Evolutionary conservation across 345 rosid genomes (phyloP).

Genomic region (Hypericum androsaemum): DNA sequence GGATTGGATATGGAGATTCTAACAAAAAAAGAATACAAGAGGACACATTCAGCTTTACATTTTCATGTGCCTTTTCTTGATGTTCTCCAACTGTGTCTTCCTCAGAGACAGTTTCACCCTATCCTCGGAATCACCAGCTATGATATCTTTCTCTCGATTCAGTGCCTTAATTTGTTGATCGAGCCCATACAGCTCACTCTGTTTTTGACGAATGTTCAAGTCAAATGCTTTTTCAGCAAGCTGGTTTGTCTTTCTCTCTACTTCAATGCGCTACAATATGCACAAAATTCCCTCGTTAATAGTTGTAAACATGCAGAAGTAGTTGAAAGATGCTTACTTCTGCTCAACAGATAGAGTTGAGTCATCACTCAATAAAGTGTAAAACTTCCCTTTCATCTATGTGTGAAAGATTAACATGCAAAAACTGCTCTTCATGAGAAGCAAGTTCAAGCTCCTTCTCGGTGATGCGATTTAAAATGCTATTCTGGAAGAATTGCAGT

Average conservation of each 20-base stretch:
- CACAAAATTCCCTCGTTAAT: background rate
- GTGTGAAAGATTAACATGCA: slow-evolving; percentile 57
- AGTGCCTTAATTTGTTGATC: slow-evolving; percentile 68
- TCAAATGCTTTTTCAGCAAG: slow-evolving; percentile 60
- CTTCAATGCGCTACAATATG: slow-evolving; percentile 52
- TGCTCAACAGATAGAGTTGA: slow-evolving; percentile 11
- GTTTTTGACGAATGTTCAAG: slow-evolving; percentile 50
- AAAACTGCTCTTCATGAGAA: slow-evolving; percentile 54
- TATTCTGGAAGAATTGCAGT: slow-evolving; percentile 40
- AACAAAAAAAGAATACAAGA: slow-evolving; percentile 14
- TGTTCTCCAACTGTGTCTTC: slow-evolving; percentile 65
- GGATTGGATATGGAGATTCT: no score
- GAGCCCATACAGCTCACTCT: slow-evolving; percentile 47
- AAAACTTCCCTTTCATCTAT: slow-evolving; percentile 67
- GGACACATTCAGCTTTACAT: slow-evolving; percentile 31
- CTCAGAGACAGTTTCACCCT: slow-evolving; percentile 60
- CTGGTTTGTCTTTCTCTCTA: slow-evolving; percentile 67
- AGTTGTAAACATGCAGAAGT: background rate
- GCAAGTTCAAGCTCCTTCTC: slow-evolving; percentile 61
- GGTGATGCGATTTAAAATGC: slow-evolving; percentile 54
- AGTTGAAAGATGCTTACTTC: slow-evolving; percentile 1
- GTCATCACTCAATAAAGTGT: slow-evolving; percentile 14
- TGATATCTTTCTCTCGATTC: slow-evolving; percentile 63
- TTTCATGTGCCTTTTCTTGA: slow-evolving; percentile 64
- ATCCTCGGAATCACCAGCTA: slow-evolving; percentile 70